phyloP scores from a whole-genome alignment of 1,284 basidiomycete species.

The Prillingera fragicola region DNA sequence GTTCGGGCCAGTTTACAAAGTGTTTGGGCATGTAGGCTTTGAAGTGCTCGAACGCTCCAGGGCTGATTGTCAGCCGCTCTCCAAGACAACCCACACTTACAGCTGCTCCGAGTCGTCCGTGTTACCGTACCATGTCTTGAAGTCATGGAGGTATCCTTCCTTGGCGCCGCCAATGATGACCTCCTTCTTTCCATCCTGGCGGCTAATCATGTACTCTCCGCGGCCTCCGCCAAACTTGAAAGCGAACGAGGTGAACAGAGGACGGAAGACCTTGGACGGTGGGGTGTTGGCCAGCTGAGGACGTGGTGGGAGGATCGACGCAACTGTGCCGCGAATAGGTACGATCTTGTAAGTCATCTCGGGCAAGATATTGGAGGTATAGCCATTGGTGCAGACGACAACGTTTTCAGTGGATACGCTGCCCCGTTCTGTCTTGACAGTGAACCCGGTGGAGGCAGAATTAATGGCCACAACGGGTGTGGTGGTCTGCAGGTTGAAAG shows the following conservation, averaged over 20 bases:
- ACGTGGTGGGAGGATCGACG: conserved; percentile 5
- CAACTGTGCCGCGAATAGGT: conserved; percentile 6
- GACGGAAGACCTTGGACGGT: conserved; percentile 5
- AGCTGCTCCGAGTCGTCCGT: conserved; percentile 7
- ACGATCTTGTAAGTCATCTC: conserved; percentile 14
- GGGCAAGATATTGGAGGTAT: conserved; percentile 3
- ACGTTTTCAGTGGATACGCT: conserved; percentile 1
- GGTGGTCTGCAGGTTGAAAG: conserved; percentile 11
- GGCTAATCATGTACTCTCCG: conserved; percentile 15
- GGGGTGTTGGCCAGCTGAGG: conserved; percentile 7
- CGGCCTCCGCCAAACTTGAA: conserved; percentile 3
- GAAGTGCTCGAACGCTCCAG: conserved; percentile 25
- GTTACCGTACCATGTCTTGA: conserved; percentile 7
- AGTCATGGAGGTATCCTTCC: neutral
- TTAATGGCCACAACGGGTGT: conserved; percentile 3
- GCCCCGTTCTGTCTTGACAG: conserved; percentile 4
- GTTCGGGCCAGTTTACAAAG: conserved; percentile 21
- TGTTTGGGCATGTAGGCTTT: conserved; percentile 24
- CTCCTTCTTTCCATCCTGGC: conserved; percentile 11
- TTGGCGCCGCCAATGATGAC: conserved; percentile 11
- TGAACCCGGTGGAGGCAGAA: neutral
- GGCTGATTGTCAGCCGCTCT: neutral
- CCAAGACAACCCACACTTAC: conserved; percentile 2
- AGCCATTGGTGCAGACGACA: conserved; percentile 9
- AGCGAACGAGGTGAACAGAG: conserved; percentile 9